These are phyloP conservation scores for Crotalaria pallida DNA, from an alignment of 306 rosid genomes.

Conservation along the genomic window DNA sequence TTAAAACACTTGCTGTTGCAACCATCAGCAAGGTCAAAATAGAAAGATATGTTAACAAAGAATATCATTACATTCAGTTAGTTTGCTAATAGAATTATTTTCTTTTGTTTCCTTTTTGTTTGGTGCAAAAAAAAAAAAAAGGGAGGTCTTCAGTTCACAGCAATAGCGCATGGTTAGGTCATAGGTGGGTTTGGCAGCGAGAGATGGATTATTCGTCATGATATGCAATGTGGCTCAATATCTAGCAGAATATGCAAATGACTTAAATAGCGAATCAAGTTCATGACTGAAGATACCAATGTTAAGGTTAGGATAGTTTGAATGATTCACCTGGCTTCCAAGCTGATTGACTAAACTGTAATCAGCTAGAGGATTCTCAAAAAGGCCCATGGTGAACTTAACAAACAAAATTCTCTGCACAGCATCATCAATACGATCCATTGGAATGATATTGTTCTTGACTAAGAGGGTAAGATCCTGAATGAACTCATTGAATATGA, in stretches of 20 bases:
- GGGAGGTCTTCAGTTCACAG: not conserved
- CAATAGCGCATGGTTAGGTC: not conserved
- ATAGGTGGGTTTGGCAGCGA: not conserved
- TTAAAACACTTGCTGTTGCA: not conserved
- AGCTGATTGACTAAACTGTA: slow-evolving; percentile 78
- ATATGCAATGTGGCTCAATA: not conserved
- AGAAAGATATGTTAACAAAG: not conserved
- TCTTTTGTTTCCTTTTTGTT: not conserved
- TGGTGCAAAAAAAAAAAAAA: not conserved
- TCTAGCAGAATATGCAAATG: not conserved
- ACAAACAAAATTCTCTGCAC: slow-evolving; percentile 78
- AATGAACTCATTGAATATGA: slow-evolving; percentile 59
- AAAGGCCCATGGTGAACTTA: slow-evolving; percentile 89
- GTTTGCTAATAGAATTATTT: not conserved
- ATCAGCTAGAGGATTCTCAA: slow-evolving; percentile 88
- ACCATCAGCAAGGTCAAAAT: not conserved
- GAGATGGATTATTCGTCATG: not conserved
- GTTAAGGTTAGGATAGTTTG: slow-evolving; percentile 2
- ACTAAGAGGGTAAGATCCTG: slow-evolving; percentile 64
- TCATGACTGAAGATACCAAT: not conserved
- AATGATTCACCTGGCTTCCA: slow-evolving; percentile 75
- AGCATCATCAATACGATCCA: slow-evolving; percentile 91
- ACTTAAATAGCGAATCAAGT: not conserved
- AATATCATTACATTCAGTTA: not conserved
- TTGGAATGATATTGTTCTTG: slow-evolving; percentile 63